Evolutionary conservation across 2,329 filamentous ascomycete genomes (phyloP), one percentile per base, ranked within the genome.

Genomic region (Paracoccidioides lutzii): DNA sequence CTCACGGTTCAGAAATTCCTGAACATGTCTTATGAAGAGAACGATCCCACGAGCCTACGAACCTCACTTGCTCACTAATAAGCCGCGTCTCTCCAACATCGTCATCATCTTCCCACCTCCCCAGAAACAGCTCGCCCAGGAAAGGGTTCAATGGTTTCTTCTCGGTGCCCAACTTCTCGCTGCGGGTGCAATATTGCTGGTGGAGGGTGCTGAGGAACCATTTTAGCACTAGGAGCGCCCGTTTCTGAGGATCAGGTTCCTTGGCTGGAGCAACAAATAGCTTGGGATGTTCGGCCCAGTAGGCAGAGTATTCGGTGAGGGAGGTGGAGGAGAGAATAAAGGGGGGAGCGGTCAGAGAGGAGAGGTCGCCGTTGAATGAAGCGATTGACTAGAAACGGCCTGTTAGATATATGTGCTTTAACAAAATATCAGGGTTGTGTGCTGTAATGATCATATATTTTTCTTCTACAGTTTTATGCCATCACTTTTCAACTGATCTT

Each of bases 71-170:
- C 75, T 97, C 91, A 66, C 89, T 95, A 64, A 95, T 80, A 61
- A 98, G 79, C 63, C 86, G 82, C 33, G 93, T 97, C 50, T 83
- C 85, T 56, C 91, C 91, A 54, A 82, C 64, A 10, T 73, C 69
- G 32, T 64, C 81, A 49, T 82, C 79, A 66, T 95, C 88, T 57
- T 85, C 81, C 93, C 93, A 98, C 65, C 84, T 86, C 30, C 91
- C 93, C 33, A 97, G 73, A 73, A 96, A 97, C 38, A 97, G 80
- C 75, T 98, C 91, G 56, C 91, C 91, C 40, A 98, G 75, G 74
- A 98, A 97, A 0, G 93, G 93, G 68, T 98, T 97, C 58, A 98
- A 75, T 2, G 91, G 91, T 77, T 97, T 98, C 82, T 97, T 97
- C 78, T 96, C 91, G 66, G 89, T 93, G 52, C 89, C 90, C 60